phyloP scores from a whole-genome alignment of 2,329 filamentous ascomycete genomes.

The Neurospora sp. region DNA sequence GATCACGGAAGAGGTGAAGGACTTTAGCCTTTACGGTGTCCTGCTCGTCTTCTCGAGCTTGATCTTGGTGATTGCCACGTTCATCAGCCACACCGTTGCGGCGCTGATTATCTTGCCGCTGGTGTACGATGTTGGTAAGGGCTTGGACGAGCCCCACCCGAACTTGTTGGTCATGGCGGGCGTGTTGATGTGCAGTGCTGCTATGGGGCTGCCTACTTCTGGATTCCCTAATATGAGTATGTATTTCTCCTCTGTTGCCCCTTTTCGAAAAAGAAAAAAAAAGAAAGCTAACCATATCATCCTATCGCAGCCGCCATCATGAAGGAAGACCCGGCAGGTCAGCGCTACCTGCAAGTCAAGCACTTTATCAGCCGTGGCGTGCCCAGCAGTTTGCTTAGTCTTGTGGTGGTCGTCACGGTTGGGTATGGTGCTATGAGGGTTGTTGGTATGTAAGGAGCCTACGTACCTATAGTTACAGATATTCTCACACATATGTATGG shows the following conservation, averaged over 20 bases:
- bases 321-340: constrained; percentile 94
- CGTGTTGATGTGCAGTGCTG: constrained; percentile 94
- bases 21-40: constrained; percentile 75
- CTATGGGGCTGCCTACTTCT: constrained; percentile 90
- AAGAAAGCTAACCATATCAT: constrained; percentile 1
- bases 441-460: constrained; percentile 23
- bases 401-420: constrained; percentile 73
- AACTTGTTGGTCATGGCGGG: constrained; percentile 93
- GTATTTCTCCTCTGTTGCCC: constrained; percentile 28
- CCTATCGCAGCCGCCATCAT: constrained; percentile 72
- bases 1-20: constrained; percentile 65
- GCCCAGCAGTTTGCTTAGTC: constrained; percentile 72
- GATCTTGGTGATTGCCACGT: constrained; percentile 89
- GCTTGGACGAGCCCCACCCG: constrained; percentile 82
- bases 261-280: constrained; percentile 13
- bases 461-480: neutral
- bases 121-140: constrained; percentile 72
- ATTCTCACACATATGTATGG: neutral
- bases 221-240: constrained; percentile 99
- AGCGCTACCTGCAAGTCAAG: constrained; percentile 81
- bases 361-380: constrained; percentile 95
- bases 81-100: constrained; percentile 95
- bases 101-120: constrained; percentile 90
- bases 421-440: constrained; percentile 86
- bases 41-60: constrained; percentile 75